Conservation (phyloP, 176 grass and related monocot species). For the Hordeum vulgare region MorexV3_pseudomolecules_assembly NC_058518.1:489164553-489165052, state of each 20-base stretch:
- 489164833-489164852: conserved; percentile 46
- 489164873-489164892: conserved; percentile 53
- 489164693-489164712: conserved; percentile 9
- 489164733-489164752: conserved; percentile 63
- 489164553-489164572: conserved; percentile 28
- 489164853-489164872: conserved; percentile 54
- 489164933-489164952: not conserved
- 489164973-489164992: not conserved
- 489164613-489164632: conserved; percentile 54
- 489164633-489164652: conserved; percentile 61
- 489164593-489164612: conserved; percentile 34
- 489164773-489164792: conserved; percentile 52
- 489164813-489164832: conserved; percentile 44
- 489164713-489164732: conserved; percentile 70
- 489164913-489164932: not conserved
- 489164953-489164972: not conserved
- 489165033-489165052: not conserved
- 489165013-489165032: not conserved
- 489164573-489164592: conserved; percentile 46
- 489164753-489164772: conserved; percentile 58
- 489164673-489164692: conserved; percentile 29
- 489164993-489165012: not conserved
- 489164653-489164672: conserved; percentile 80
- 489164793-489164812: conserved; percentile 28
- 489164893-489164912: not conserved